Conservation (phyloP, 352 stramenopile species). For the Globisporangium recalcitrans region DNA sequence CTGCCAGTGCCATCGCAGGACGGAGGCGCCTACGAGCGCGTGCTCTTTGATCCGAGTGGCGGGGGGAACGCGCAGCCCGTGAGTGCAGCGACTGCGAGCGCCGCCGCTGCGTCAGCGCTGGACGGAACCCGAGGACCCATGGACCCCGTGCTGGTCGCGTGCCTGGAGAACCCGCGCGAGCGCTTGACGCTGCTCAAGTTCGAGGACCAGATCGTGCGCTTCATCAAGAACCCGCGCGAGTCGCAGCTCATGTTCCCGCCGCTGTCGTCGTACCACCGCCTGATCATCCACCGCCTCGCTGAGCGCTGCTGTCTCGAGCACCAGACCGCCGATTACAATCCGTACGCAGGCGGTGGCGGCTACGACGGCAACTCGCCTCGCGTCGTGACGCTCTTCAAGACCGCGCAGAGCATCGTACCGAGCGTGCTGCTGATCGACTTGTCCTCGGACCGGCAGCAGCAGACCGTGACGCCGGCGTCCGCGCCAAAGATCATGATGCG, state of each 20-base stretch:
- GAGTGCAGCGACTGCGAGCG: conserved; percentile 55
- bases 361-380: conserved; percentile 66
- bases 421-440: conserved; percentile 86
- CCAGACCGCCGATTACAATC: conserved; percentile 76
- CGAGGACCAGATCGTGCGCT: conserved; percentile 84
- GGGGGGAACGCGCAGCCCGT: conserved; percentile 28
- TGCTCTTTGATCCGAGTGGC: conserved; percentile 22
- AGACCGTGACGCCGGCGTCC: conserved; percentile 56
- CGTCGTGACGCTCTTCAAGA: conserved; percentile 89
- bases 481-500: conserved; percentile 92
- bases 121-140: conserved; percentile 38
- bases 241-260: conserved; percentile 73
- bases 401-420: conserved; percentile 66
- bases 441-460: conserved; percentile 61
- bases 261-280: conserved; percentile 82
- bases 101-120: conserved; percentile 20
- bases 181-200: conserved; percentile 81
- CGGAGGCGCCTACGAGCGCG: conserved; percentile 43
- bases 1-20: conserved; percentile 30
- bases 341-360: conserved; percentile 24
- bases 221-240: conserved; percentile 60
- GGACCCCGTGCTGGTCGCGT: conserved; percentile 72
- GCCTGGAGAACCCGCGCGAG: conserved; percentile 77
- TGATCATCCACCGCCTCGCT: conserved; percentile 90
- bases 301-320: conserved; percentile 91